A percentile compares a stretch with the other conserved stretches of the same genome.
Evolutionary conservation across 2,329 filamentous ascomycete species (phyloP).

Genomic region (Ascocoryne sarcoides): DNA sequence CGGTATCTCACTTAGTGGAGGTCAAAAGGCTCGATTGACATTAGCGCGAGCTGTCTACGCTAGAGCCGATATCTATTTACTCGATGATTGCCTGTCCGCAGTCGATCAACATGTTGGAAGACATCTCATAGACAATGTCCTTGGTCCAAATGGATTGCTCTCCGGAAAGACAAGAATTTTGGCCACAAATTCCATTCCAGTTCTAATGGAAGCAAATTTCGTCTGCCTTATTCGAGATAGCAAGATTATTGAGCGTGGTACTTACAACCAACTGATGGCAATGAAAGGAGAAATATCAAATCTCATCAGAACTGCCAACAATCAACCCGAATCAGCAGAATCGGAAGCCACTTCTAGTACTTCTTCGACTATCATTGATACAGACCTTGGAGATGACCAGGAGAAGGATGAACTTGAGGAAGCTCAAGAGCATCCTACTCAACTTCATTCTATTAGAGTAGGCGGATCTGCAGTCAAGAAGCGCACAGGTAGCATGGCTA

Average conservation of each 20-base stretch:
- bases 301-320: constrained; percentile 68
- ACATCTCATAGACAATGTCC: constrained; percentile 89
- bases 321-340: constrained; percentile 38
- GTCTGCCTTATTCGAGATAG: constrained; percentile 80
- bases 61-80: constrained; percentile 87
- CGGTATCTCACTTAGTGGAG: constrained; percentile 90
- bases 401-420: constrained; percentile 61
- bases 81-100: constrained; percentile 90
- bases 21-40: constrained; percentile 89
- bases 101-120: constrained; percentile 97
- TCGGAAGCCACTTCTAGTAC: constrained; percentile 43
- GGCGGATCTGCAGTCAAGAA: constrained; percentile 42
- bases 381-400: constrained; percentile 38
- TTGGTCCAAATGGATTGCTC: constrained; percentile 76
- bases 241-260: constrained; percentile 76
- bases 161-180: constrained; percentile 82
- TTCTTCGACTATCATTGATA: constrained; percentile 48
- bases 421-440: constrained; percentile 66
- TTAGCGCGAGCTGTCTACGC: constrained; percentile 93
- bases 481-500: constrained; percentile 63
- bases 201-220: constrained; percentile 81
- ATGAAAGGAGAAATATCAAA: constrained; percentile 88
- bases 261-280: constrained; percentile 81
- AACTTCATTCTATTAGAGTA: constrained; percentile 65
- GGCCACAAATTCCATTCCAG: constrained; percentile 89